Conservation (phyloP, 805 yeast genomes). For the Spathaspora sp. region DNA sequence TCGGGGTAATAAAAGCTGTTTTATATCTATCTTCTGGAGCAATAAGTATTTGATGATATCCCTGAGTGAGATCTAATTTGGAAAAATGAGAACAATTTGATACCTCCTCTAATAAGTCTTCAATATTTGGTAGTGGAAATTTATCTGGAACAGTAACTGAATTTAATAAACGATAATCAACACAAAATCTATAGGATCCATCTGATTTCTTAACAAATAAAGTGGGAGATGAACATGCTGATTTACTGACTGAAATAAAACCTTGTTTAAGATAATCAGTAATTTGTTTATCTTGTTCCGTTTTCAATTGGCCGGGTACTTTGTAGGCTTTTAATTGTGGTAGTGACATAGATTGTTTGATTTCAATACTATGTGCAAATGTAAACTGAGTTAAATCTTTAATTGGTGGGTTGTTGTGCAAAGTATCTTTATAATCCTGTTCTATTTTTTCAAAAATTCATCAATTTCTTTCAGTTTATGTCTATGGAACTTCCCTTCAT, state of each 20-base stretch:
- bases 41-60: constrained; percentile 13
- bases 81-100: constrained; percentile 8
- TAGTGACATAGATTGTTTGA: no score
- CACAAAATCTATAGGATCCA: constrained; percentile 9
- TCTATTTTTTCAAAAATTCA: no score
- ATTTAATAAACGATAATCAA: constrained; percentile 14
- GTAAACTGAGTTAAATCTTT: no score
- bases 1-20: constrained; percentile 16
- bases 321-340: no score
- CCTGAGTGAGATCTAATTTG: constrained; percentile 13
- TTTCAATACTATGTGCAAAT: no score
- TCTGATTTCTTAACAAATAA: background rate
- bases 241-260: background rate
- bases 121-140: constrained; percentile 15
- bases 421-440: no score
- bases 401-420: no score
- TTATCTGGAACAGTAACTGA: constrained; percentile 9
- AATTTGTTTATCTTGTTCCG: no score
- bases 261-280: background rate
- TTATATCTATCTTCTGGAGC: constrained; percentile 6
- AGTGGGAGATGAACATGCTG: background rate
- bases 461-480: no score
- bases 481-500: no score
- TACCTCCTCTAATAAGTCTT: constrained; percentile 7
- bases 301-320: no score